Evolutionary conservation across 345 rosid species (phyloP), one percentile per base, ranked within the genome.

Genomic region (Eucalyptus erythrocorys): DNA sequence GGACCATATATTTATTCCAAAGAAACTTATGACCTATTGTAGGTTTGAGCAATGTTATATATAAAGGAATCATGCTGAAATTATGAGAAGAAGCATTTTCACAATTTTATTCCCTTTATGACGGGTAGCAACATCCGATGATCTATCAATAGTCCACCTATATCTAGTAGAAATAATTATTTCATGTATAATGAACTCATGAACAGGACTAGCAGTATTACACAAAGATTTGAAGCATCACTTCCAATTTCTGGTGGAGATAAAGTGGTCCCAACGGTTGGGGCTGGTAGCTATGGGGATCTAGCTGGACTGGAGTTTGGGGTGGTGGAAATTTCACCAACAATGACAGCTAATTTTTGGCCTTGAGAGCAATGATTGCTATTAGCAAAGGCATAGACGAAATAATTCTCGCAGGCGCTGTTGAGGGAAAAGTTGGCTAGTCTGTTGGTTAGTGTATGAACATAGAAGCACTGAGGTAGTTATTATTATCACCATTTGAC

Each of bases 341-440:
- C 1, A 0, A 26, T 53, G 57, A 21, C 1, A 7, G 57, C 11
- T 19, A 53, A 53, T 53, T 53, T 53, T 53, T 53, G 26, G 26
- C 57, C 26, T 1, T 53, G 5, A 53, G 30, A 55, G 30, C 6
- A 57, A 57, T 0, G 0, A 26, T 24, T 3, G 1, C 6, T 10
- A 3, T 57, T 24, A 57, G 64, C 1, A 57, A 57, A 57, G 13
- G 13, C 10, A 3, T 57, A 57, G 64, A 57, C 0, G 0, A 2
- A 50, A 1, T 3, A 8, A 21, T 3, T 8, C 1, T 51, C 0
- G 1, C 1, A 7, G 22, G 2, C 4, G 0, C 10, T 21, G 2
- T 53, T 1, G 26, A 22, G 59, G 59, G 26, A 53, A 53, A 3
- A 0, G 59, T 53, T 53, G 59, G 59, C 2, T 21, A 2, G 59